Conservation (phyloP, 208 protist genomes). For the Leishmania turanica region DNA sequence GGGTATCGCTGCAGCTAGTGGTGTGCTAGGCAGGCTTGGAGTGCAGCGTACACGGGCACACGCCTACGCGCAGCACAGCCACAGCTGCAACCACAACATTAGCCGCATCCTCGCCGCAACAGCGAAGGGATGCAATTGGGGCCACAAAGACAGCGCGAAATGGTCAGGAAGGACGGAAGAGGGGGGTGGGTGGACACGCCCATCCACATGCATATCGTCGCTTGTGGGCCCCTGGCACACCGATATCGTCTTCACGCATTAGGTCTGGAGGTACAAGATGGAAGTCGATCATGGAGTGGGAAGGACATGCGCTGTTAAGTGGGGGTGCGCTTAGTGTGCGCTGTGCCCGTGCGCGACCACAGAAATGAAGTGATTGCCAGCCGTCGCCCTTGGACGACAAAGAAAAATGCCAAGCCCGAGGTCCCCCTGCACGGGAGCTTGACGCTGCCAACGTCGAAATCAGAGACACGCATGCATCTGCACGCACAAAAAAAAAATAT, state of each 20-base stretch:
- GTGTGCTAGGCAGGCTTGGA: neutral
- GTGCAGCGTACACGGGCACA: neutral
- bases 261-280: constrained; percentile 4
- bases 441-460: neutral
- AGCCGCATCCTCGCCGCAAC: neutral
- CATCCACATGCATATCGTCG: neutral
- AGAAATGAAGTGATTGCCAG: neutral
- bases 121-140: neutral
- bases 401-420: neutral
- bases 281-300: neutral
- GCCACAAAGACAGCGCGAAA: neutral
- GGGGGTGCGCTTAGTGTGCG: neutral
- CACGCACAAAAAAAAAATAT: neutral
- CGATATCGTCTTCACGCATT: neutral
- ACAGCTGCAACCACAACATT: neutral
- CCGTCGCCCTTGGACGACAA: neutral
- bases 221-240: neutral
- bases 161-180: neutral
- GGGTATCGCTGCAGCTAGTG: neutral
- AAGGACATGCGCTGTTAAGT: neutral
- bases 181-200: neutral
- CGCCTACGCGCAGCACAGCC: neutral
- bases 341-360: neutral
- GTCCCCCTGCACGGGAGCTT: neutral
- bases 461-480: neutral